A percentile compares a stretch with the other conserved stretches of the same genome.
These are phyloP conservation scores for Beauveria caledonica DNA, from an alignment of 2,329 filamentous ascomycete genomes.

Conservation along the genomic window DNA sequence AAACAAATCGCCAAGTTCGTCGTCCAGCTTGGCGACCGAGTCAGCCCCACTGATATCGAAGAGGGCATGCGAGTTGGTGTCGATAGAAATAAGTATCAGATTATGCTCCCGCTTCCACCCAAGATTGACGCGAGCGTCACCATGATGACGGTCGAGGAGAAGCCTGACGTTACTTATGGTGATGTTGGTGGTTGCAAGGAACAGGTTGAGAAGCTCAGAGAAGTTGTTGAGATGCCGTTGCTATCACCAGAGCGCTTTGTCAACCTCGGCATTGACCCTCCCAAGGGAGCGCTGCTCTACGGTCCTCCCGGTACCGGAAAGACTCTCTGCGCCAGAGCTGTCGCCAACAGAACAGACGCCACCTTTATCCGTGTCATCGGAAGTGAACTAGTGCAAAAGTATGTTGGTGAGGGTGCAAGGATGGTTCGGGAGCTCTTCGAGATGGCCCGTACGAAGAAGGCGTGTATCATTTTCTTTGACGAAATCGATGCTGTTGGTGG, in stretches of 20 bases:
- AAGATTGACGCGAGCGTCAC: constrained; percentile 99
- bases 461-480: constrained; percentile 96
- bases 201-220: constrained; percentile 96
- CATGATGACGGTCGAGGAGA: constrained; percentile 99
- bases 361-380: constrained; percentile 99
- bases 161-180: constrained; percentile 97
- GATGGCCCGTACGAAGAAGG: constrained; percentile 99
- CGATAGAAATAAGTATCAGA: constrained; percentile 98
- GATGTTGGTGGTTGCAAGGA: constrained; percentile 99
- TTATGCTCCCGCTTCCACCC: constrained; percentile 86
- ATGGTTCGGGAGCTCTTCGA: constrained; percentile 99
- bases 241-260: constrained; percentile 95
- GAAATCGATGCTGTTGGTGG: constrained; percentile 96
- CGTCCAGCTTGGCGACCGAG: constrained; percentile 91
- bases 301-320: constrained; percentile 98
- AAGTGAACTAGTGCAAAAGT: constrained; percentile 96
- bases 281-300: constrained; percentile 93
- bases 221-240: constrained; percentile 97
- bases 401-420: constrained; percentile 93
- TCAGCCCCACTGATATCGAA: constrained; percentile 97
- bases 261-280: constrained; percentile 96
- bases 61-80: constrained; percentile 99
- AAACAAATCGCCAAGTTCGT: constrained; percentile 99
- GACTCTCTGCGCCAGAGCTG: constrained; percentile 92
- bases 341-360: constrained; percentile 95